phyloP scores from a whole-genome alignment of 257 asterid species.

The Linderniella brevidens region DNA sequence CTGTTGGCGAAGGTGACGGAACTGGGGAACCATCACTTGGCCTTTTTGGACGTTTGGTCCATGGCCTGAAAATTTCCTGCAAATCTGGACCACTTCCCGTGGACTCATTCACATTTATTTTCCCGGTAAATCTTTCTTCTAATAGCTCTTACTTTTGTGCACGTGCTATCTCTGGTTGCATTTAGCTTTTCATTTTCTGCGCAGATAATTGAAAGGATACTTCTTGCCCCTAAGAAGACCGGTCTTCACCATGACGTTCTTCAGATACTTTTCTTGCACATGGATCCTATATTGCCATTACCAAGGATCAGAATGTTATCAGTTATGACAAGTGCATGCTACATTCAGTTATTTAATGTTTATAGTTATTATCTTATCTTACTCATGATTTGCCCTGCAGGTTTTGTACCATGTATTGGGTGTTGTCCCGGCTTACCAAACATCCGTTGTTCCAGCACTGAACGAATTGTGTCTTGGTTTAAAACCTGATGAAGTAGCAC shows the following conservation, averaged over 20 bases:
- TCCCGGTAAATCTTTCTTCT: slow-evolving; percentile 43
- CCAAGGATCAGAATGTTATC: slow-evolving; percentile 92
- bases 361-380: slow-evolving; percentile 6
- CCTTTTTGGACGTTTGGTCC: slow-evolving; percentile 69
- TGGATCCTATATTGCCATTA: slow-evolving; percentile 86
- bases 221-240: slow-evolving; percentile 74
- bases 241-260: slow-evolving; percentile 82
- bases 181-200: slow-evolving; percentile 1
- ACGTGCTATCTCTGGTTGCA: not conserved
- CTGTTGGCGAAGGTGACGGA: slow-evolving; percentile 39
- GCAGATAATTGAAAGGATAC: slow-evolving; percentile 80
- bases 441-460: slow-evolving; percentile 66
- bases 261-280: slow-evolving; percentile 75
- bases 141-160: not conserved
- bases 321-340: slow-evolving; percentile 26
- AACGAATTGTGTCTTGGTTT: slow-evolving; percentile 96
- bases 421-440: slow-evolving; percentile 78
- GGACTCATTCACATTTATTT: slow-evolving; percentile 80
- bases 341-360: not conserved
- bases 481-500: slow-evolving; percentile 82
- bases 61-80: slow-evolving; percentile 72
- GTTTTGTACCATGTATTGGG: slow-evolving; percentile 92
- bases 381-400: slow-evolving; percentile 30
- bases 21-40: slow-evolving; percentile 46
- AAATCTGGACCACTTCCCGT: slow-evolving; percentile 94